Conservation (phyloP, 305 asterid genomes). For the Solanum hybrid region DNA sequence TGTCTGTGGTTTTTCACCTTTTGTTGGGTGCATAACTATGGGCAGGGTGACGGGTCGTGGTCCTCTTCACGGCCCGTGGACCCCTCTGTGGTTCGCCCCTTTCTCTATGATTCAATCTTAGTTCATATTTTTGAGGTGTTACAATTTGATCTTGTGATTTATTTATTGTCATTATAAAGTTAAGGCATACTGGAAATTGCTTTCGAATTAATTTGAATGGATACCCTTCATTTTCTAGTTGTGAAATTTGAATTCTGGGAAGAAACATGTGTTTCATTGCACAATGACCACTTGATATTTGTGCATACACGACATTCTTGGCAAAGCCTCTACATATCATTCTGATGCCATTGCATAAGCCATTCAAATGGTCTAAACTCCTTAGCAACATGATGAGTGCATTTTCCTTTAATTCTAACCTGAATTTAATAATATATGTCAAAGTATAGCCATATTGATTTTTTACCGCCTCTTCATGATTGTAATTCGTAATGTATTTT, state of each 20-base stretch:
- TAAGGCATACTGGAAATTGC: background rate
- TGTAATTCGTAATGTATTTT: too few species aligned
- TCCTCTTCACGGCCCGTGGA: too few species aligned
- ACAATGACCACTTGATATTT: background rate
- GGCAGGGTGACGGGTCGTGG: too few species aligned
- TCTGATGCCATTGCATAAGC: background rate
- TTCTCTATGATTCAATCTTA: too few species aligned
- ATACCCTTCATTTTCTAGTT: background rate
- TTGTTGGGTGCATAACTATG: too few species aligned
- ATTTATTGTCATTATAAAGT: background rate
- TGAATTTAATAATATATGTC: too few species aligned
- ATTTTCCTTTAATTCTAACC: background rate
- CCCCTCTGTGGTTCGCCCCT: too few species aligned
- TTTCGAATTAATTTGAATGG: background rate
- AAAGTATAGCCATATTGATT: too few species aligned
- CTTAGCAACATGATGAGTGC: background rate
- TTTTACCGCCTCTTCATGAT: too few species aligned
- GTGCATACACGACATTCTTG: background rate
- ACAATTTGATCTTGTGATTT: background rate
- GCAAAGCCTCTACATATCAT: background rate
- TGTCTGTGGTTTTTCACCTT: too few species aligned
- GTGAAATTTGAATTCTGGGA: background rate
- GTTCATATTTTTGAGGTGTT: too few species aligned
- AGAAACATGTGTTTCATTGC: background rate
- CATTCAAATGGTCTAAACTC: background rate